These are phyloP conservation scores for Purpureocillium takamizusanense DNA, from an alignment of 2,329 filamentous ascomycete species.

Conservation along the genomic window DNA sequence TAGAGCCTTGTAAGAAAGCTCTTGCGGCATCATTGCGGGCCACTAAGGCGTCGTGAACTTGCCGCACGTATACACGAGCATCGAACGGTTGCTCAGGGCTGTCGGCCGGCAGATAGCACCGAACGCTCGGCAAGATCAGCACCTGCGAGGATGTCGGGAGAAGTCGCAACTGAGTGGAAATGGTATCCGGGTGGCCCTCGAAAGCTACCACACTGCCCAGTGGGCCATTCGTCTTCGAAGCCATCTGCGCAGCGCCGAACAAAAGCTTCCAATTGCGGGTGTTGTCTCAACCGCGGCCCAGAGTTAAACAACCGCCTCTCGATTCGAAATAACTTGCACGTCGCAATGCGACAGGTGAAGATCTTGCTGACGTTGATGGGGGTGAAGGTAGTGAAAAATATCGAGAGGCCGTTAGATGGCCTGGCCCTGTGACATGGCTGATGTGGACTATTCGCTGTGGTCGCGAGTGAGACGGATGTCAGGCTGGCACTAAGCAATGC, in stretches of 20 bases:
- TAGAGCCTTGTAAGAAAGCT: conserved; percentile 39
- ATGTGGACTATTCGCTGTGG: too few species aligned
- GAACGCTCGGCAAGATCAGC: conserved; percentile 44
- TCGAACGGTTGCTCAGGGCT: conserved; percentile 18
- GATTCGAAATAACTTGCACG: neutral
- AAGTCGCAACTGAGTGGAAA: conserved; percentile 51
- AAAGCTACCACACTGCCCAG: conserved; percentile 48
- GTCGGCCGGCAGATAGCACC: conserved; percentile 32
- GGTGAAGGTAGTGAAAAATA: too few species aligned
- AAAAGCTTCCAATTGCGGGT: too few species aligned
- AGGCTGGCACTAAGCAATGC: too few species aligned
- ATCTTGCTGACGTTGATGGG: too few species aligned
- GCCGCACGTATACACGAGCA: conserved; percentile 30
- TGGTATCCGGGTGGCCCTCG: conserved; percentile 44
- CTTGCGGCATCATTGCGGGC: conserved; percentile 38
- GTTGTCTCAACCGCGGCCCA: too few species aligned
- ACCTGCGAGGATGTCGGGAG: conserved; percentile 51
- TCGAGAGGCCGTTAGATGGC: too few species aligned
- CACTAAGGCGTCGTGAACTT: conserved; percentile 39
- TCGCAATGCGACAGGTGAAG: too few species aligned
- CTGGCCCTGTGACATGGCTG: too few species aligned
- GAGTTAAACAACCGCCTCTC: too few species aligned
- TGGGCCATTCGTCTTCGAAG: conserved; percentile 11
- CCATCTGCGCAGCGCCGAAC: conserved; percentile 11
- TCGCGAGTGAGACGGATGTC: too few species aligned